Evolutionary conservation across 2,329 filamentous ascomycete species (phyloP).

Genomic region (Penicillium sp.): DNA sequence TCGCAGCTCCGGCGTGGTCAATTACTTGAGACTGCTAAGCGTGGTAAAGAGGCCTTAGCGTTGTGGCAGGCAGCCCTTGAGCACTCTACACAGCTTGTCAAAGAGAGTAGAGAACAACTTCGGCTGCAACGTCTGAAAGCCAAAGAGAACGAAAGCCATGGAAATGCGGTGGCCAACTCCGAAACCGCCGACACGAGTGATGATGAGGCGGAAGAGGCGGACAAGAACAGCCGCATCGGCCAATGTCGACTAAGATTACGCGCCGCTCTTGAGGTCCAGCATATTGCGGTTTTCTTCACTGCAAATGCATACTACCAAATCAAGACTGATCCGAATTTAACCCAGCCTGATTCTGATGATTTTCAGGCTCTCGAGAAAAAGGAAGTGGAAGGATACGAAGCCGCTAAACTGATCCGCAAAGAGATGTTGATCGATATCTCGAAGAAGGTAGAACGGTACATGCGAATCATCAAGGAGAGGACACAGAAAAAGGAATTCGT

Average conservation of each 20-base stretch:
- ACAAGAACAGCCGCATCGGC: constrained; percentile 55
- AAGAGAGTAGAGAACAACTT: constrained; percentile 68
- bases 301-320: constrained; percentile 85
- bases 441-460: constrained; percentile 64
- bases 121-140: constrained; percentile 47
- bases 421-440: constrained; percentile 71
- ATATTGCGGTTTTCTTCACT: constrained; percentile 82
- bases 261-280: constrained; percentile 75
- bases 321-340: constrained; percentile 70
- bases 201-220: constrained; percentile 43
- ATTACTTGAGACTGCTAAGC: constrained; percentile 74
- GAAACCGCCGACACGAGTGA: constrained; percentile 32
- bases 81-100: constrained; percentile 55
- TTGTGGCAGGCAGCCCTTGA: constrained; percentile 68
- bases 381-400: constrained; percentile 75
- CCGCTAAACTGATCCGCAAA: constrained; percentile 74
- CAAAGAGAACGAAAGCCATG: constrained; percentile 13
- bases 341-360: constrained; percentile 67
- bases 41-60: constrained; percentile 67
- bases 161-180: constrained; percentile 21
- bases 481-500: constrained; percentile 61
- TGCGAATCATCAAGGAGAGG: constrained; percentile 64
- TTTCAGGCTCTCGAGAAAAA: constrained; percentile 69
- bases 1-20: constrained; percentile 73
- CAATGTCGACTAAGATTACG: constrained; percentile 70